Base-by-base conservation (phyloP, 352 stramenopile species). In the Blastocystis sp. region DNA sequence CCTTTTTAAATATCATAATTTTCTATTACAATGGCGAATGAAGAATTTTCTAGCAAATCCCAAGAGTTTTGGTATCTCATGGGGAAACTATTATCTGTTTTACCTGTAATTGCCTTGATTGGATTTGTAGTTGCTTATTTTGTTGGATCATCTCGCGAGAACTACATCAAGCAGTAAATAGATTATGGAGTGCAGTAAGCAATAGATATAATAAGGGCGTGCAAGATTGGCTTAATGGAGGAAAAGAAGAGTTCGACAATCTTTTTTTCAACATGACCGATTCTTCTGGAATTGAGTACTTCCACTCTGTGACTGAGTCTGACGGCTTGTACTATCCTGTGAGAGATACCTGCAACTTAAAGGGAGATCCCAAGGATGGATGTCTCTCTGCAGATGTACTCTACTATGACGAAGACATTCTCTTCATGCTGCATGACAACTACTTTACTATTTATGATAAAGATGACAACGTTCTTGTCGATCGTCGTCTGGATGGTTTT, bases 341-440 rank as follows among this genome's bases (percentile, higher is more conserved):
- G 9, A 56, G 77, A 15, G 77, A 88, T n/a, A 37, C 37, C 29
- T 88, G 77, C 41, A 61, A 88, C 6, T 45, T 45, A 54, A 63
- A 79, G 20, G 54, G 45, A 13, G 77, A 88, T 45, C 77, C 77
- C 20, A 66, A 62, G 37, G 77, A 26, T 9, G 77, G 77, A 41
- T 88, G 77, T 43, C 37, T 53, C 8, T 61, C 75, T 26, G 76
- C 77, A 11, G 45, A 43, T 2, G 50, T 37, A 1, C 26, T 66
- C 53, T 84, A 66, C 39, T 84, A 84, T 45, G 47, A 84, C 39
- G 73, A 84, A 15, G 73, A 84, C 53, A 68, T 84, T 45, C 20
- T 84, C n/a, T 84, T 50, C 53, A 84, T 84, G 73, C 37, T 47
- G 23, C 18, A 68, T 5, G 53, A 47, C 11, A 84, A 84, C 50